These are phyloP conservation scores for Phytopythium chamaehyphon DNA, from an alignment of 352 stramenopile species.

Conservation along the genomic window DNA sequence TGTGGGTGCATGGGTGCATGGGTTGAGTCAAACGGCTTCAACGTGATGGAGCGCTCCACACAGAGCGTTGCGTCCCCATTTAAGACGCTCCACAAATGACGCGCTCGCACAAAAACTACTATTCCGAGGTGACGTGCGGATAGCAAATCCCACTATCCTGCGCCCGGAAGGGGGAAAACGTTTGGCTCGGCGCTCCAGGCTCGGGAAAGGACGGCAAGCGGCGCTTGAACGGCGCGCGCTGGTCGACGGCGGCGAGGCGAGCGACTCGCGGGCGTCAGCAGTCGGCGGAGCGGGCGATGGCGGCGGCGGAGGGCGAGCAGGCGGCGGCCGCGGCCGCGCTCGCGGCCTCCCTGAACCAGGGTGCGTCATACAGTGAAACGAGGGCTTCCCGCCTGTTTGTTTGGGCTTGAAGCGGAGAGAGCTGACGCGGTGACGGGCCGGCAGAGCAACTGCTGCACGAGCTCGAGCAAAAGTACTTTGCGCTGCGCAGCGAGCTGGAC, in stretches of 20 bases:
- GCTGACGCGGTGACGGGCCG: conserved; percentile 8
- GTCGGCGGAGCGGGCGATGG: conserved; percentile 6
- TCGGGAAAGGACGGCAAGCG: too few species aligned
- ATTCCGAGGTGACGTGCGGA: too few species aligned
- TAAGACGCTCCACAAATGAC: too few species aligned
- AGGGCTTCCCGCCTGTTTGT: not conserved
- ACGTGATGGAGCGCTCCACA: too few species aligned
- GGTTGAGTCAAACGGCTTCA: too few species aligned
- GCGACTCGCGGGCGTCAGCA: not conserved
- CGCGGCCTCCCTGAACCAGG: conserved; percentile 44
- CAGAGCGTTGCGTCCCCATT: too few species aligned
- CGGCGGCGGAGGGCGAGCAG: conserved; percentile 12
- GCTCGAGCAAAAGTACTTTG: conserved; percentile 68
- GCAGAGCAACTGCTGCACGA: conserved; percentile 79
- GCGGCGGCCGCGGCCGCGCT: conserved; percentile 20
- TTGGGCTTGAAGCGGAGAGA: not conserved
- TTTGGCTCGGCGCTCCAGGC: too few species aligned
- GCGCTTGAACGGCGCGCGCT: too few species aligned
- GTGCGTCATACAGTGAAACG: conserved; percentile 7
- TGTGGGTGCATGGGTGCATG: too few species aligned
- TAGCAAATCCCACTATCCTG: too few species aligned
- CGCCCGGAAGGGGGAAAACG: too few species aligned
- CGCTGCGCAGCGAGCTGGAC: conserved; percentile 53
- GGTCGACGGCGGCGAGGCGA: not conserved
- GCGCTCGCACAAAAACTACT: too few species aligned